Conservation (phyloP, 2,329 filamentous ascomycete genomes). For the Parasarocladium wereldwijsianum region DNA sequence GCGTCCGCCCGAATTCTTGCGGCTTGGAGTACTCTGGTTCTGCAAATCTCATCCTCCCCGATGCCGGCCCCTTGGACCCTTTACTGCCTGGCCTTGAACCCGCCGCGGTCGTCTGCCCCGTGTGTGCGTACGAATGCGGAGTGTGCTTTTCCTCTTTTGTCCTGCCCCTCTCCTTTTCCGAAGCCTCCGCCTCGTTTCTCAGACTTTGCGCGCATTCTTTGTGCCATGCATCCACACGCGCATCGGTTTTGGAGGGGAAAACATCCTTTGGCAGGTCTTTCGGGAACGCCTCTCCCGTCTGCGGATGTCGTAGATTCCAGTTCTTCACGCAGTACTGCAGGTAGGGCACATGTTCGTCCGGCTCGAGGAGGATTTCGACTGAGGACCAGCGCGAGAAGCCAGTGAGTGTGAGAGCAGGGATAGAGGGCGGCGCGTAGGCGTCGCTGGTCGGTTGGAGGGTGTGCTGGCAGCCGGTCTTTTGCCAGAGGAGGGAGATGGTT, state of each 20-base stretch:
- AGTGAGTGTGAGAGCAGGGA: conserved; percentile 68
- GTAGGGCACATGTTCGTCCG: conserved; percentile 75
- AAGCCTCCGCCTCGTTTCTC: conserved; percentile 39
- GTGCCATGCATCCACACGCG: conserved; percentile 78
- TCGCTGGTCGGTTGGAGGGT: conserved; percentile 61
- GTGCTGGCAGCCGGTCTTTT: conserved; percentile 81
- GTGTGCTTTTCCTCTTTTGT: no score
- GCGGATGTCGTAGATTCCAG: conserved; percentile 62
- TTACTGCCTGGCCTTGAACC: neutral
- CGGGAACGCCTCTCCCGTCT: conserved; percentile 56
- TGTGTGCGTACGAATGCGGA: conserved; percentile 13
- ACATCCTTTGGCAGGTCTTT: conserved; percentile 41
- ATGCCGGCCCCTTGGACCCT: conserved; percentile 1
- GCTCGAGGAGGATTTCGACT: conserved; percentile 74
- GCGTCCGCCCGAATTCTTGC: no score
- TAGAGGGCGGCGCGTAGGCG: conserved; percentile 58
- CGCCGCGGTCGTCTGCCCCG: conserved; percentile 7
- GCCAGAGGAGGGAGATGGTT: conserved; percentile 83
- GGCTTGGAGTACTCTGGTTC: conserved; percentile 19
- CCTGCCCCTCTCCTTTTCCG: conserved; percentile 15
- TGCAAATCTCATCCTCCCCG: conserved; percentile 5
- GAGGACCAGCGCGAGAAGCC: conserved; percentile 93
- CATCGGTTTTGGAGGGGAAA: conserved; percentile 59
- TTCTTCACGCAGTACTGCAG: conserved; percentile 65
- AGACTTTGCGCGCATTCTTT: conserved; percentile 58